A percentile compares a stretch with the other conserved stretches of the same genome.
phyloP scores from a whole-genome alignment of 345 rosid genomes.

The Salix caprea region DNA sequence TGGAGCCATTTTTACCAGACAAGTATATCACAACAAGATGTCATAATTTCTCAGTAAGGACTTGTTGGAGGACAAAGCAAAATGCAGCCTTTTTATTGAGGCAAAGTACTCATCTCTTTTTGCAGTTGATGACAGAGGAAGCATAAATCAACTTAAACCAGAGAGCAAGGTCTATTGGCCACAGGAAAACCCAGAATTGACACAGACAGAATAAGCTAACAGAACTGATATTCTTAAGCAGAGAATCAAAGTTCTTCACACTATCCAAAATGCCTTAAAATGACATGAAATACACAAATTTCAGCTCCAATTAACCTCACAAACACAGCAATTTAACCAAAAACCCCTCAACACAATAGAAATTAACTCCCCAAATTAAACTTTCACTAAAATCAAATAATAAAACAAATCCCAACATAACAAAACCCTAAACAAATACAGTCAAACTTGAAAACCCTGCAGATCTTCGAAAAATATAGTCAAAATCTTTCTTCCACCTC shows the following conservation, averaged over 20 bases:
- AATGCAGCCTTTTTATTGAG: background rate
- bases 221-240: background rate
- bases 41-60: background rate
- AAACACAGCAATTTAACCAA: background rate
- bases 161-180: background rate
- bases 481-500: background rate
- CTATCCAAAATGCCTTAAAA: background rate
- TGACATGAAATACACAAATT: background rate
- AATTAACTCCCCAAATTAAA: slow-evolving; percentile 1
- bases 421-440: background rate
- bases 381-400: background rate
- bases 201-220: background rate
- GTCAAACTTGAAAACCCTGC: background rate
- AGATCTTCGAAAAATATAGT: slow-evolving; percentile 32
- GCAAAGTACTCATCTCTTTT: background rate
- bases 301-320: background rate
- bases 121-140: background rate
- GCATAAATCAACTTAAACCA: background rate
- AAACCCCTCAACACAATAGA: background rate
- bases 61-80: background rate
- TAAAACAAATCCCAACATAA: background rate
- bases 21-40: background rate
- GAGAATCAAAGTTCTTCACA: background rate
- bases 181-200: background rate
- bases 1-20: background rate